Percentiles rank a stretch among this genome's conserved stretches.
Evolutionary conservation across 2,329 filamentous ascomycete genomes (phyloP).

Genomic region (Colletotrichum agaves): DNA sequence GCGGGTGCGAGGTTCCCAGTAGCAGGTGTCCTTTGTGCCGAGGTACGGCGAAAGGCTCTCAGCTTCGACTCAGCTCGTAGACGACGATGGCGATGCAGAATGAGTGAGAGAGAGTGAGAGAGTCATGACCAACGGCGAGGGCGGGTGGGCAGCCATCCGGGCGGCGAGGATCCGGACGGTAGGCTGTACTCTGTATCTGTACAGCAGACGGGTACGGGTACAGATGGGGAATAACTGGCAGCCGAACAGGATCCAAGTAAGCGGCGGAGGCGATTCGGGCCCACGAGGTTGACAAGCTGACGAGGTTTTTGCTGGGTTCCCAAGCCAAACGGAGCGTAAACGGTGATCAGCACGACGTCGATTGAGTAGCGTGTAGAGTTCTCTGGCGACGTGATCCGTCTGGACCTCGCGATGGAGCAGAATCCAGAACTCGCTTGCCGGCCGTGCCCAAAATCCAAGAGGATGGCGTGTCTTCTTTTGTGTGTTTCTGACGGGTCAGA

Average conservation of each 20-base stretch:
- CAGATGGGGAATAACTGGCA: not conserved
- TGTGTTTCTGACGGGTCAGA: not conserved
- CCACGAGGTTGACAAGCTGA: slow-evolving; percentile 20
- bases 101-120: not conserved
- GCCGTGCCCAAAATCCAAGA: not conserved
- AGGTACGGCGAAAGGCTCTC: not conserved
- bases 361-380: slow-evolving; percentile 12
- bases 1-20: slow-evolving; percentile 22
- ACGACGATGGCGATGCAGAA: slow-evolving; percentile 24
- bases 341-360: slow-evolving; percentile 10
- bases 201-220: not conserved
- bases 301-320: not conserved
- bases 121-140: slow-evolving; percentile 14
- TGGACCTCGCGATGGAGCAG: slow-evolving; percentile 8
- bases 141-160: not conserved
- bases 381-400: not conserved
- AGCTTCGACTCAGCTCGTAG: not conserved
- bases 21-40: not conserved
- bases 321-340: not conserved
- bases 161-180: not conserved
- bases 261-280: slow-evolving; percentile 14
- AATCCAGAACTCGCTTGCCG: not conserved
- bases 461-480: slow-evolving; percentile 3
- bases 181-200: not conserved
- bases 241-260: slow-evolving; percentile 8